Percentiles rank a stretch among this genome's conserved stretches.
Conservation (phyloP, 2,329 filamentous ascomycete species). For the Diplodia corticola region DNA sequence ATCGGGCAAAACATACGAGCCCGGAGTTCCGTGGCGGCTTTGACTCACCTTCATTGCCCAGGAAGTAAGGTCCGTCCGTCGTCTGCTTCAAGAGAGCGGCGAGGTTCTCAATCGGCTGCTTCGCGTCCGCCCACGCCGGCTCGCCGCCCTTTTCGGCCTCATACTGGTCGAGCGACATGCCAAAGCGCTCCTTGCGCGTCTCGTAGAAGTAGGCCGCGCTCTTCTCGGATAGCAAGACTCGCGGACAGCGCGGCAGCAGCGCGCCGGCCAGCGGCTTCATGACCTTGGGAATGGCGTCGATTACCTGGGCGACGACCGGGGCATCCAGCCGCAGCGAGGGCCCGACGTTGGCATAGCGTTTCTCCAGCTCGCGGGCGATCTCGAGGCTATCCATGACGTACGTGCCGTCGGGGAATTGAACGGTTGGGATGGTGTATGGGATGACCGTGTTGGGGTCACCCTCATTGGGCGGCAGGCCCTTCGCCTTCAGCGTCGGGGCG, state of each 20-base stretch:
- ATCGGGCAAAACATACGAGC: slow-evolving; percentile 37
- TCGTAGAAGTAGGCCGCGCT: slow-evolving; percentile 53
- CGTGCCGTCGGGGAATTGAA: slow-evolving; percentile 57
- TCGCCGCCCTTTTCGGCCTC: slow-evolving; percentile 53
- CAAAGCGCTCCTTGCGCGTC: slow-evolving; percentile 52
- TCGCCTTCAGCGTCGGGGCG: slow-evolving; percentile 54
- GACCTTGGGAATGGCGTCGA: slow-evolving; percentile 36
- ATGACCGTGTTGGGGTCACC: slow-evolving; percentile 43
- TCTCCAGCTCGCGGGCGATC: slow-evolving; percentile 63
- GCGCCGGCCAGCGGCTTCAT: slow-evolving; percentile 27
- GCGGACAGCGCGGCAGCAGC: slow-evolving; percentile 50
- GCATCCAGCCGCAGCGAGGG: slow-evolving; percentile 61
- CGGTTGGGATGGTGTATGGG: slow-evolving; percentile 54
- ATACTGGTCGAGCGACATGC: slow-evolving; percentile 56
- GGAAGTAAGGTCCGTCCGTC: slow-evolving; percentile 58
- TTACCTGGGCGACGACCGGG: slow-evolving; percentile 43
- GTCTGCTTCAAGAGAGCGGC: slow-evolving; percentile 55
- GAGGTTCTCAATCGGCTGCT: slow-evolving; percentile 39
- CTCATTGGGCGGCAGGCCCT: slow-evolving; percentile 50
- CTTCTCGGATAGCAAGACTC: slow-evolving; percentile 51
- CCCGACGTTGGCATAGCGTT: slow-evolving; percentile 52
- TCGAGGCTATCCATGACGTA: slow-evolving; percentile 64
- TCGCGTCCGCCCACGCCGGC: slow-evolving; percentile 50
- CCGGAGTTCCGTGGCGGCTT: background rate
- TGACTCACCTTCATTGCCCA: slow-evolving; percentile 52